phyloP scores from a whole-genome alignment of 306 rosid species.

The Coriaria nepalensis region DNA sequence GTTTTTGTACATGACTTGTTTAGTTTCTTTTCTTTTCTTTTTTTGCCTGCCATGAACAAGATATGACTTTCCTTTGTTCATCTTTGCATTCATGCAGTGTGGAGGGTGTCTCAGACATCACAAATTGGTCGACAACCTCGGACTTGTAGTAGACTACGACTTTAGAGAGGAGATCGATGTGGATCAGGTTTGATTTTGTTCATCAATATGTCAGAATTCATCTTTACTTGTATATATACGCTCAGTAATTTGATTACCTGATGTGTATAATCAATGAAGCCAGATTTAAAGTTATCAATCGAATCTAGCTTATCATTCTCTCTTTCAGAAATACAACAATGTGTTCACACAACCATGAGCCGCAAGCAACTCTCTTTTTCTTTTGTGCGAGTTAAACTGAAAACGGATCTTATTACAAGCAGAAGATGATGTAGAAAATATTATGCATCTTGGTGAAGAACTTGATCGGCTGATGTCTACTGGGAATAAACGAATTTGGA shows the following conservation, averaged over 20 bases:
- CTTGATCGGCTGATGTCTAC: slow-evolving; percentile 48
- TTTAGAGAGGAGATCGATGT: slow-evolving; percentile 35
- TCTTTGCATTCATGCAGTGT: slow-evolving; percentile 37
- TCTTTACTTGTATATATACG: too few species aligned
- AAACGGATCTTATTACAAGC: slow-evolving; percentile 24
- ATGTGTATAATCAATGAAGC: too few species aligned
- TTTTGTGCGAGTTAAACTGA: too few species aligned
- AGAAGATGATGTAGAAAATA: slow-evolving; percentile 60
- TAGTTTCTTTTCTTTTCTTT: background rate
- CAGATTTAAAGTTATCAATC: too few species aligned
- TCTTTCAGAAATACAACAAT: too few species aligned
- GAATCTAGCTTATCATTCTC: too few species aligned
- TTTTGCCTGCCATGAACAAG: slow-evolving; percentile 3
- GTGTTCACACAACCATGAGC: too few species aligned
- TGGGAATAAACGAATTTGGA: slow-evolving; percentile 1
- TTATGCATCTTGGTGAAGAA: slow-evolving; percentile 54
- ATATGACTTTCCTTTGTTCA: slow-evolving; percentile 5
- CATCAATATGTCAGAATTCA: background rate
- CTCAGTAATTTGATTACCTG: too few species aligned
- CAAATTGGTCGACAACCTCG: slow-evolving; percentile 74
- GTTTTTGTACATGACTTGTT: slow-evolving; percentile 56
- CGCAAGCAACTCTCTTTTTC: too few species aligned
- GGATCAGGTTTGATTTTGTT: slow-evolving; percentile 32
- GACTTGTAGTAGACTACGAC: slow-evolving; percentile 61
- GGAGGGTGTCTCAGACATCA: slow-evolving; percentile 76